phyloP scores from a whole-genome alignment of 768 basidiomycete species.

The Podaxis sp. region DNA sequence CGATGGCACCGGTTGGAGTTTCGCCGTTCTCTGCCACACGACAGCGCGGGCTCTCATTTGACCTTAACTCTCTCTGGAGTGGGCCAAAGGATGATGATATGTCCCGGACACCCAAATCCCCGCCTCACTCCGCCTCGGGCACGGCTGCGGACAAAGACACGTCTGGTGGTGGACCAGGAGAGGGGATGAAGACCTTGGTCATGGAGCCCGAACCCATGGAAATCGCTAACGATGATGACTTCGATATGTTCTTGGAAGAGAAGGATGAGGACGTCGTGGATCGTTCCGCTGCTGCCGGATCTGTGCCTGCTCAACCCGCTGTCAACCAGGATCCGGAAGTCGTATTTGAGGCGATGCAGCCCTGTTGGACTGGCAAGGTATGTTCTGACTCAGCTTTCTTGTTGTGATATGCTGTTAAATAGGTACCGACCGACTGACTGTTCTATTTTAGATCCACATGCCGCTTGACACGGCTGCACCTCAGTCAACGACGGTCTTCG shows the following conservation, averaged over 20 bases:
- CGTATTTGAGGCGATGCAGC: slow-evolving; percentile 39
- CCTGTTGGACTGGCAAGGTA: slow-evolving; percentile 77
- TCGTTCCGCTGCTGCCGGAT: slow-evolving; percentile 17
- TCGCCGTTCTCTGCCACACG: slow-evolving; percentile 45
- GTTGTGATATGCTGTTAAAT: slow-evolving; percentile 6
- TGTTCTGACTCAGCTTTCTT: slow-evolving; percentile 16
- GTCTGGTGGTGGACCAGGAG: neutral
- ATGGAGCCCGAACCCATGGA: slow-evolving; percentile 36
- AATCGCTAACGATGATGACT: slow-evolving; percentile 72
- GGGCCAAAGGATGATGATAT: slow-evolving; percentile 32
- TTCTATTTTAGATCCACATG: slow-evolving; percentile 60
- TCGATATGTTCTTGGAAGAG: slow-evolving; percentile 80
- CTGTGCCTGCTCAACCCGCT: slow-evolving; percentile 9
- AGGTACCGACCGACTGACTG: slow-evolving; percentile 8
- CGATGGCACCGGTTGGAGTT: slow-evolving; percentile 33
- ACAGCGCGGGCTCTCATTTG: slow-evolving; percentile 53
- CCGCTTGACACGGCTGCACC: slow-evolving; percentile 69
- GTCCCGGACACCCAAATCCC: slow-evolving; percentile 11
- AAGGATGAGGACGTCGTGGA: slow-evolving; percentile 38
- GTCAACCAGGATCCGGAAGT: slow-evolving; percentile 27
- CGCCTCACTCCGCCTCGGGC: slow-evolving; percentile 11
- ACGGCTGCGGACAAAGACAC: slow-evolving; percentile 20
- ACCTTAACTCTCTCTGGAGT: slow-evolving; percentile 70
- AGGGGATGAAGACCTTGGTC: slow-evolving; percentile 33
- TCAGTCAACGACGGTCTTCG: slow-evolving; percentile 61